A percentile compares a stretch with the other conserved stretches of the same genome.
Evolutionary conservation across 164 flowering plant genomes (phyloP).

Genomic region (Liquidambar formosana): DNA sequence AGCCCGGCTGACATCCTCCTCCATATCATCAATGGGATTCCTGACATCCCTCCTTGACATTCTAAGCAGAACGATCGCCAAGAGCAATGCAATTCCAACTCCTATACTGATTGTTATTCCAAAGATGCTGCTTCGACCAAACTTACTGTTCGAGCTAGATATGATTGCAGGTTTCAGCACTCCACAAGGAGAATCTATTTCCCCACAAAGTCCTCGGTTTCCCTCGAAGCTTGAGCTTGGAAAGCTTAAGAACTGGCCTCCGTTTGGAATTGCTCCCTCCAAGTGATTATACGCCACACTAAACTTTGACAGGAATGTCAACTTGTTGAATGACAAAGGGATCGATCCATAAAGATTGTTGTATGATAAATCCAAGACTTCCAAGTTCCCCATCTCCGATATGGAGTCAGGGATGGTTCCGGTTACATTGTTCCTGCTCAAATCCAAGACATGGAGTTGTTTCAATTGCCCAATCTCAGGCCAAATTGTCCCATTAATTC

Average conservation of each 20-base stretch:
- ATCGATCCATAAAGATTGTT: slow-evolving; percentile 63
- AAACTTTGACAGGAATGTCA: slow-evolving; percentile 75
- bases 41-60: slow-evolving; percentile 42
- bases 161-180: slow-evolving; percentile 24
- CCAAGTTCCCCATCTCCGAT: slow-evolving; percentile 69
- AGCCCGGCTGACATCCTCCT: slow-evolving; percentile 44
- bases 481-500: slow-evolving; percentile 57
- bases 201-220: slow-evolving; percentile 66
- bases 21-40: slow-evolving; percentile 34
- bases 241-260: slow-evolving; percentile 74
- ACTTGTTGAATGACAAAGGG: slow-evolving; percentile 57
- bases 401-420: slow-evolving; percentile 66
- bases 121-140: slow-evolving; percentile 44
- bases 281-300: slow-evolving; percentile 79
- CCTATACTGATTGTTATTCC: slow-evolving; percentile 56
- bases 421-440: slow-evolving; percentile 68
- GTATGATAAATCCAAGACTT: slow-evolving; percentile 65
- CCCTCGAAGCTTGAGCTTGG: slow-evolving; percentile 83
- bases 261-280: slow-evolving; percentile 63
- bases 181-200: slow-evolving; percentile 37
- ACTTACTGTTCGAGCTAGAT: slow-evolving; percentile 28
- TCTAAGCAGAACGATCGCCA: slow-evolving; percentile 42
- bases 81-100: slow-evolving; percentile 45
- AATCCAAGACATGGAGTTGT: slow-evolving; percentile 71
- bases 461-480: slow-evolving; percentile 69